Percentiles rank a stretch among this genome's conserved stretches.
Conservation (phyloP, 2,329 filamentous ascomycete species). For the Dactylellina drechsleri region DNA sequence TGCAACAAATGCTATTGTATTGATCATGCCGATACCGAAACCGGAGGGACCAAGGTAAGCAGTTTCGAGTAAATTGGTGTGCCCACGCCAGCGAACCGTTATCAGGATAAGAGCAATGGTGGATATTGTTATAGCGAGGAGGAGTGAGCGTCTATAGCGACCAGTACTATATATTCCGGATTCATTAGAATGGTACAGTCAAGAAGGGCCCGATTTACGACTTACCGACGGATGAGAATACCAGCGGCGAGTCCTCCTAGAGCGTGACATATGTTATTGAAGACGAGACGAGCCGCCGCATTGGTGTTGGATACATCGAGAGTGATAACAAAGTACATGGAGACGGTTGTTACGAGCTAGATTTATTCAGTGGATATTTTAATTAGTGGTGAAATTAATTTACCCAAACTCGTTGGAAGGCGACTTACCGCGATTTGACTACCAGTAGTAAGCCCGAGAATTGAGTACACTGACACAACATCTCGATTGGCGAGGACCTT, state of each 20-base stretch:
- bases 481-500: slow-evolving; percentile 67
- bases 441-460: slow-evolving; percentile 61
- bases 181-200: neutral
- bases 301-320: slow-evolving; percentile 68
- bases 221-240: slow-evolving; percentile 63
- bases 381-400: neutral
- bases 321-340: slow-evolving; percentile 76
- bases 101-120: slow-evolving; percentile 55
- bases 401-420: neutral
- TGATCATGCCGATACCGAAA: slow-evolving; percentile 62
- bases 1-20: slow-evolving; percentile 43
- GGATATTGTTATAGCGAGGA: slow-evolving; percentile 62
- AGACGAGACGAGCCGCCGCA: slow-evolving; percentile 72
- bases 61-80: slow-evolving; percentile 63
- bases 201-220: neutral
- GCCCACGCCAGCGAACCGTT: slow-evolving; percentile 68
- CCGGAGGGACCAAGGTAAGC: slow-evolving; percentile 69
- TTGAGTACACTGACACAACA: slow-evolving; percentile 67
- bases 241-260: slow-evolving; percentile 72
- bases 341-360: slow-evolving; percentile 72
- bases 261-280: slow-evolving; percentile 74
- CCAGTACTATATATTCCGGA: slow-evolving; percentile 64
- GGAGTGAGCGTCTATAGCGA: slow-evolving; percentile 68
- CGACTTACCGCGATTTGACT: slow-evolving; percentile 41
- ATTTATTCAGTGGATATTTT: neutral